These are phyloP conservation scores for Cryphonectria nitschkei DNA, from an alignment of 2,329 filamentous ascomycete species.

Conservation along the genomic window DNA sequence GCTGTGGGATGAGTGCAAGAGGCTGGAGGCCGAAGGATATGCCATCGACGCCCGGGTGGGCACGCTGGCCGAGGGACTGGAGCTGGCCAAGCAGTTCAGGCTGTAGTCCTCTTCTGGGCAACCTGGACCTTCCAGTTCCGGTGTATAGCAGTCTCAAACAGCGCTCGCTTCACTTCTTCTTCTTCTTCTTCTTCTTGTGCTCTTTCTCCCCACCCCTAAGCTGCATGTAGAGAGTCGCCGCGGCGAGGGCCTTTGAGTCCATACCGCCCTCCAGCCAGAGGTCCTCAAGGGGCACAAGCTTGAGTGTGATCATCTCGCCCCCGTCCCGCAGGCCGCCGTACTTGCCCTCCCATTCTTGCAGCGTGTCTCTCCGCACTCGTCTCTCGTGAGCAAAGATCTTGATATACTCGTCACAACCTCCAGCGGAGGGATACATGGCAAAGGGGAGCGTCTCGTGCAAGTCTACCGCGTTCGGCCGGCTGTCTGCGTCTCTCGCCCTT, in stretches of 20 bases:
- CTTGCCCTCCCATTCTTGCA: constrained; percentile 60
- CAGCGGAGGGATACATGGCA: constrained; percentile 61
- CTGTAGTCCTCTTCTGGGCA: constrained; percentile 36
- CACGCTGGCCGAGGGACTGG: constrained; percentile 77
- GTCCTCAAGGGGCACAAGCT: constrained; percentile 59
- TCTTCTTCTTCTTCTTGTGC: not conserved
- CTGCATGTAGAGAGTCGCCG: constrained; percentile 51
- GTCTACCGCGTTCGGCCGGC: constrained; percentile 28
- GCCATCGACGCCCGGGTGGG: constrained; percentile 81
- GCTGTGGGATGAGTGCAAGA: constrained; percentile 69
- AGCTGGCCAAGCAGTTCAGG: constrained; percentile 65
- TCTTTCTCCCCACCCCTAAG: constrained; percentile 49
- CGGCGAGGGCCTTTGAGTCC: constrained; percentile 63
- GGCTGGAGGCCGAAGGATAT: constrained; percentile 70
- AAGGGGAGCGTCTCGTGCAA: constrained; percentile 44
- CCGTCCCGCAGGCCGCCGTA: constrained; percentile 61
- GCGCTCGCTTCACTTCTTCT: not conserved
- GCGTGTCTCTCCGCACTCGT: constrained; percentile 51
- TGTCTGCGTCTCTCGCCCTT: constrained; percentile 31
- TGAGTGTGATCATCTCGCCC: constrained; percentile 66
- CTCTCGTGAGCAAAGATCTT: constrained; percentile 62
- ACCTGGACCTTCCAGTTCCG: not conserved
- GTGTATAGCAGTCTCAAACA: not conserved
- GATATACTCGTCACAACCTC: constrained; percentile 64
- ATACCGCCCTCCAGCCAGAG: constrained; percentile 61